Base-by-base conservation (phyloP, 495 filamentous ascomycete genomes). In the Letharia lupina region DNA sequence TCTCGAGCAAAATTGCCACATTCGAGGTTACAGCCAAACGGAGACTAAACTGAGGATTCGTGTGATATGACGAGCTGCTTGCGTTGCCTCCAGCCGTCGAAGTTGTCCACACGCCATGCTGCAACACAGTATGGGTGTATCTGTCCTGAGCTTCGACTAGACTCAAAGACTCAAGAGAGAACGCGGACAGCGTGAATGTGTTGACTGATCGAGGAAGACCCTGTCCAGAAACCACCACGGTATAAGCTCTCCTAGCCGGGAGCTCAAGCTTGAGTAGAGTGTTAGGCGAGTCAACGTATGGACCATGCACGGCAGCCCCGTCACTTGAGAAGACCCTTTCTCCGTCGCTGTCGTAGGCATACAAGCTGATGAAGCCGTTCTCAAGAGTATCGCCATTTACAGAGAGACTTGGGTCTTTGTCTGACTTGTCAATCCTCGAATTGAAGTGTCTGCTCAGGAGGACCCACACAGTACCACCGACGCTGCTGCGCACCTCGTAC, bases 271-370 rank as follows among this genome's bases (percentile, higher is more conserved):
- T 85, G 41, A 94, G 86, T 18, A 98, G 84, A 15, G 89, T 95
- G 73, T 98, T 96, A 16, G 93, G 91, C 3, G 92, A 93, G 74
- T 96, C 93, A 45, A 98, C 92, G 69, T 89, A 96, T n/a, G 89
- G 87, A 2, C 89, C 87, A 52, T 86, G 82, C 69, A 88, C 78
- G 7, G 89, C 73, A 28, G 84, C 80, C 13, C 81, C 82, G 62
- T 93, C 89, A 62, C 81, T 84, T 16, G 92, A 75, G 42, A 89
- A 87, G 2, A 97, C 86, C 52, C 87, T 81, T 37, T 86, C 79
- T n/a, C 91, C 91, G n/a, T 82, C 76, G 48, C 83, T 83, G 37
- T 85, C 81, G 70, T 91, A 98, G 1, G 91, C 82, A 69, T 90
- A 91, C 45, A 98, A 81, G 64, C 89, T 89, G 70, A 96, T 96